phyloP scores from a whole-genome alignment of 2,329 filamentous ascomycete genomes.

The Podosphaera xanthii region DNA sequence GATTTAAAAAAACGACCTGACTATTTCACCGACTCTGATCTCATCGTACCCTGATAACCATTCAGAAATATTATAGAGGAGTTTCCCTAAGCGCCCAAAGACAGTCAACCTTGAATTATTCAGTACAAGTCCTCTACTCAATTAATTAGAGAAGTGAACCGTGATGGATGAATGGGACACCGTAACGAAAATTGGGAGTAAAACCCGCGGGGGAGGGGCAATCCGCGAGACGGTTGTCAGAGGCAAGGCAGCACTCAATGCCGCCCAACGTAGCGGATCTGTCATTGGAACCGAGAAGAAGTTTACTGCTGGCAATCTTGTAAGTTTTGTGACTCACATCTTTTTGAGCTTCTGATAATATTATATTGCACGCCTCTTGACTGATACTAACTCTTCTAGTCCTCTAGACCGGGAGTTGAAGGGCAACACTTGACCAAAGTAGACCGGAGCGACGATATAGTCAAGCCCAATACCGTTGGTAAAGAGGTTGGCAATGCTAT shows the following conservation, averaged over 20 bases:
- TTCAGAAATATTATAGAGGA: no score
- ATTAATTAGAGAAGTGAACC: no score
- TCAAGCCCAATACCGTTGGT: conserved; percentile 86
- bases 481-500: conserved; percentile 64
- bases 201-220: conserved; percentile 44
- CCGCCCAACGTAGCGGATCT: conserved; percentile 58
- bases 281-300: conserved; percentile 87
- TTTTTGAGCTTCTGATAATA: background rate
- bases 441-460: conserved; percentile 88
- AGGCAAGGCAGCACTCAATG: conserved; percentile 66
- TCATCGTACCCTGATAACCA: no score
- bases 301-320: conserved; percentile 50
- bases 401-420: conserved; percentile 36
- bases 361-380: background rate
- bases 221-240: conserved; percentile 70
- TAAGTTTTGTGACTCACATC: conserved; percentile 25
- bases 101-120: no score
- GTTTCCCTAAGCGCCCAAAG: no score
- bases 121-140: no score
- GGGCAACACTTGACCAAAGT: conserved; percentile 95
- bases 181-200: conserved; percentile 85
- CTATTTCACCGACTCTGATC: no score
- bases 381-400: conserved; percentile 14
- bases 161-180: conserved; percentile 60
- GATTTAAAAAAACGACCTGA: no score